A percentile compares a stretch with the other conserved stretches of the same genome.
Conservation (phyloP, 2,329 filamentous ascomycete genomes). For the Macrophomina pseudophaseolina region DNA sequence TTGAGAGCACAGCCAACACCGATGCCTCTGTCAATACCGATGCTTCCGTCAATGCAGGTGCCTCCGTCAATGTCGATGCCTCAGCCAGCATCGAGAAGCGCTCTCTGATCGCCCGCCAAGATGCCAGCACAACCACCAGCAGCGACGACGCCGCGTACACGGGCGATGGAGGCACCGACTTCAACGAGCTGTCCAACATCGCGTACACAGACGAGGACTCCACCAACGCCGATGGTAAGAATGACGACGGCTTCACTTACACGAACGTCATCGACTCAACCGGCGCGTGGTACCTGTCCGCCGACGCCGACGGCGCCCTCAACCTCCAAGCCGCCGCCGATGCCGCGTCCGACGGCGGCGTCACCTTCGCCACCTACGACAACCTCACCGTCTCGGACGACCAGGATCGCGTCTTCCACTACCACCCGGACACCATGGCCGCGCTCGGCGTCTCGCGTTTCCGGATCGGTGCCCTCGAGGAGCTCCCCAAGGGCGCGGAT, state of each 20-base stretch:
- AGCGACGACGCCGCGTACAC: background rate
- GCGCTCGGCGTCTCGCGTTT: slow-evolving; percentile 6
- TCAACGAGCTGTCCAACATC: background rate
- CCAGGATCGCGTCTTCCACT: slow-evolving; percentile 8
- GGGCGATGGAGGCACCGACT: background rate
- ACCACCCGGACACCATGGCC: slow-evolving; percentile 2
- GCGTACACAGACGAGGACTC: background rate
- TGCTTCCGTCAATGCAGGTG: background rate
- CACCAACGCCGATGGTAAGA: background rate
- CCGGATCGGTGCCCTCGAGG: background rate
- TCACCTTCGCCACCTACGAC: slow-evolving; percentile 6
- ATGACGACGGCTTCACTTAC: slow-evolving; percentile 8
- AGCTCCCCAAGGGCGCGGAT: slow-evolving; percentile 3
- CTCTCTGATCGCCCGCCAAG: background rate
- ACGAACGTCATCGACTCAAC: slow-evolving; percentile 6
- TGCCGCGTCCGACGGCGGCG: background rate
- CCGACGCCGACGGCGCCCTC: background rate
- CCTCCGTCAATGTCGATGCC: background rate
- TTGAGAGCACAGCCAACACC: background rate
- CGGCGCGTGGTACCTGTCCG: slow-evolving; percentile 9
- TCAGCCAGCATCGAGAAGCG: background rate
- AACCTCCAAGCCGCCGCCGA: background rate
- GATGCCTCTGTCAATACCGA: background rate
- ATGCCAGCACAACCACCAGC: background rate
- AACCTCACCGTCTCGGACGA: slow-evolving; percentile 14